phyloP scores from a whole-genome alignment of 192 early-diverging fungal genomes.

The Backusella circina region DNA sequence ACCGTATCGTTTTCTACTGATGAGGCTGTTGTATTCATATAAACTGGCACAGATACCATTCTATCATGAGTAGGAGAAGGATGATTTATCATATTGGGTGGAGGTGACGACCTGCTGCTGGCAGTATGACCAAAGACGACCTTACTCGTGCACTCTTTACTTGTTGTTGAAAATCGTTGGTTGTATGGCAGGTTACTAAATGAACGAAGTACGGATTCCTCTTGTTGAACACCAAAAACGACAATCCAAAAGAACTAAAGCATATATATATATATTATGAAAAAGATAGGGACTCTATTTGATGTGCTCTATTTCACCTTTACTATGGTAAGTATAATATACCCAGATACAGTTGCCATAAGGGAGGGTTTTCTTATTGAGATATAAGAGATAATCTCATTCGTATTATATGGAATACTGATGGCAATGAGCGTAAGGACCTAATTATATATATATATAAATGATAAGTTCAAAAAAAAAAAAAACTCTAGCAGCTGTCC shows the following conservation, averaged over 20 bases:
- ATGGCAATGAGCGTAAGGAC: not conserved
- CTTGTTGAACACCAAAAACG: not conserved
- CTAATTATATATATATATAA: not conserved
- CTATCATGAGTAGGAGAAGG: not conserved
- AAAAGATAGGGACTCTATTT: too few species aligned
- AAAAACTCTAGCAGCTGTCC: not conserved
- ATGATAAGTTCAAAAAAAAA: too few species aligned
- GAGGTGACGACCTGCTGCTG: not conserved
- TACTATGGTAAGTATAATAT: not conserved
- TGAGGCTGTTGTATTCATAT: not conserved
- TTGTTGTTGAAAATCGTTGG: not conserved
- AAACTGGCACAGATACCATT: not conserved
- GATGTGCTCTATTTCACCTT: not conserved
- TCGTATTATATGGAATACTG: not conserved
- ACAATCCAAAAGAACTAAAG: not conserved
- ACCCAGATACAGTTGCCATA: not conserved
- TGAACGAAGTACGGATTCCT: not conserved
- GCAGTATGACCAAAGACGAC: not conserved
- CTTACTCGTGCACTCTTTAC: not conserved
- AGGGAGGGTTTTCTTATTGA: not conserved
- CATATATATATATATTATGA: not conserved
- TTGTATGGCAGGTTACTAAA: not conserved
- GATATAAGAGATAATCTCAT: not conserved
- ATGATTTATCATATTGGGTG: not conserved
- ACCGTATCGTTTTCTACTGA: not conserved